Evolutionary conservation across 495 filamentous ascomycete species (phyloP).

Genomic region (Talaromyces ruber): DNA sequence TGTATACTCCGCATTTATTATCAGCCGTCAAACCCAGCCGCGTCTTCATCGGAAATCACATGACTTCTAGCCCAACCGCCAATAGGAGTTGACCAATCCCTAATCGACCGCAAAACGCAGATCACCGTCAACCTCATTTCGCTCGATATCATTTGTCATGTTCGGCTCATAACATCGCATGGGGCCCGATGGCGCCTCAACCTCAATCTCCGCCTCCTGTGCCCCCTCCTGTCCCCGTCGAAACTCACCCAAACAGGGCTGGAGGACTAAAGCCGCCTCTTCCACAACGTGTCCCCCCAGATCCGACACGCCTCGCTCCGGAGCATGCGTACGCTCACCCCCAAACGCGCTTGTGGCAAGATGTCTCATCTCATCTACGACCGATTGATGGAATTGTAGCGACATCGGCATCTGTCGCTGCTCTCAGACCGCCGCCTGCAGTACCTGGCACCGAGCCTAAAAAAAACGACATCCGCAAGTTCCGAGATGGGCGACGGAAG

Average conservation of each 20-base stretch:
- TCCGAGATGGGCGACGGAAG: slow-evolving; percentile 49
- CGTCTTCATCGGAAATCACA: background rate
- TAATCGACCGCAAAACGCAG: background rate
- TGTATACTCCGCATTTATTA: background rate
- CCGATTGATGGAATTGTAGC: slow-evolving; percentile 22
- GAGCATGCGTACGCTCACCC: slow-evolving; percentile 67
- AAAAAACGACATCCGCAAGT: slow-evolving; percentile 37
- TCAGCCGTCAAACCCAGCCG: background rate
- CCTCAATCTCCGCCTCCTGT: slow-evolving; percentile 24
- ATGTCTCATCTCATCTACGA: slow-evolving; percentile 27
- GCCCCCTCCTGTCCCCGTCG: slow-evolving; percentile 35
- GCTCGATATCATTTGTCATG: slow-evolving; percentile 1
- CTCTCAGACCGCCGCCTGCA: slow-evolving; percentile 29
- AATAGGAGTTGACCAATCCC: background rate
- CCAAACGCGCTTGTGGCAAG: slow-evolving; percentile 44
- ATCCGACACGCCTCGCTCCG: slow-evolving; percentile 60
- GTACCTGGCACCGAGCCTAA: slow-evolving; percentile 18
- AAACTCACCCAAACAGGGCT: slow-evolving; percentile 34
- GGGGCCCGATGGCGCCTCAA: slow-evolving; percentile 32
- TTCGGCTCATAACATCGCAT: background rate
- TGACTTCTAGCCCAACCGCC: background rate
- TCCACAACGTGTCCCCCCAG: slow-evolving; percentile 40
- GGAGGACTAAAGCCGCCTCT: slow-evolving; percentile 27
- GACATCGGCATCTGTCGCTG: slow-evolving; percentile 23
- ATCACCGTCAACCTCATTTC: background rate